phyloP scores from a whole-genome alignment of 306 rosid genomes.

The Cucurbita argyrosperma region DNA sequence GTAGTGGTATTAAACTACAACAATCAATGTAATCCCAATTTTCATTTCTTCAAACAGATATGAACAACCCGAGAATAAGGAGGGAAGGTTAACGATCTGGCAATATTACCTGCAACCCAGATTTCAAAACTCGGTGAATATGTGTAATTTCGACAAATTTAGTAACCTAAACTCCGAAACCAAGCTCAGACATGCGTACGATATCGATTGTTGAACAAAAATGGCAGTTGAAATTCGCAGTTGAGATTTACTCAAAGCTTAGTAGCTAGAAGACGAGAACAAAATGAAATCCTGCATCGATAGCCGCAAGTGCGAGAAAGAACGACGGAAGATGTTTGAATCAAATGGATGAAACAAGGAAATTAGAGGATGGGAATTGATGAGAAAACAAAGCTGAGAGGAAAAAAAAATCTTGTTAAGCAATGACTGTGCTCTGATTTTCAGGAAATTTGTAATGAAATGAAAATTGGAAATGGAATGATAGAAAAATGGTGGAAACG shows the following conservation, averaged over 20 bases:
- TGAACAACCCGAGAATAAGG: slow-evolving; percentile 1
- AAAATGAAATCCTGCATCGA: not conserved
- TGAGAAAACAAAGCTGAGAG: too few relatives aligned
- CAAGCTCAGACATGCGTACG: not conserved
- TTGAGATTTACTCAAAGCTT: not conserved
- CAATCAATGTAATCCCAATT: slow-evolving; percentile 12
- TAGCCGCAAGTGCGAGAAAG: not conserved
- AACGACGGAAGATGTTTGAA: not conserved
- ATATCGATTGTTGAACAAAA: not conserved
- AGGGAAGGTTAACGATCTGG: slow-evolving; percentile 25
- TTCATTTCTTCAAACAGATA: slow-evolving; percentile 12
- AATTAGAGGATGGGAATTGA: not conserved
- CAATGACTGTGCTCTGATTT: slow-evolving; percentile 13
- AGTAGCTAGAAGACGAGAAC: not conserved
- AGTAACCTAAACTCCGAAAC: not conserved
- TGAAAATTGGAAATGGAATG: not conserved
- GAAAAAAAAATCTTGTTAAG: slow-evolving; percentile 3
- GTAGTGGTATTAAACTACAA: slow-evolving; percentile 6
- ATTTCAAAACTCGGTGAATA: slow-evolving; percentile 24
- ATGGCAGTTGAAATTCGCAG: not conserved
- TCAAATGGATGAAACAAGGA: too few relatives aligned
- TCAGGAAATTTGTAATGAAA: not conserved
- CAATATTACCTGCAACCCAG: slow-evolving; percentile 38
- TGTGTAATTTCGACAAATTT: slow-evolving; percentile 45
- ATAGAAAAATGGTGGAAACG: not conserved